phyloP scores from a whole-genome alignment of 2,329 filamentous ascomycete species.

The Clonostachys solani region DNA sequence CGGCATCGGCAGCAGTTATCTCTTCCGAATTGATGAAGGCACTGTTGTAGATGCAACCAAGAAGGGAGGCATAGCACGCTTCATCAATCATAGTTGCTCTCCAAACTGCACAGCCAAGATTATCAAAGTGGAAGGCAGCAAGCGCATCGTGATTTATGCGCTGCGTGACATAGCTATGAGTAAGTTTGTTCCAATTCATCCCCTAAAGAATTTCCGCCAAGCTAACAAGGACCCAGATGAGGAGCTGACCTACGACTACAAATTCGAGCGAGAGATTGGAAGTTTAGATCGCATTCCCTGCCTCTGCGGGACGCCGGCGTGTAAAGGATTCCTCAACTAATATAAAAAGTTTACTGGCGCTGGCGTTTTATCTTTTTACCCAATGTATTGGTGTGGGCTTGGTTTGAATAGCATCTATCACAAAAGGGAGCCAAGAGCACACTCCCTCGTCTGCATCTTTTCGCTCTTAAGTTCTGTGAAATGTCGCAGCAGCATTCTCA shows the following conservation, averaged over 20 bases:
- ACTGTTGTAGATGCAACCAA: slow-evolving; percentile 98
- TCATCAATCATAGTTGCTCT: slow-evolving; percentile 98
- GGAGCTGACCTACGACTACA: slow-evolving; percentile 99
- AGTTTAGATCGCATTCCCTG: slow-evolving; percentile 95
- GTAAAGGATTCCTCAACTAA: slow-evolving; percentile 98
- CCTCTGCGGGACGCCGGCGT: slow-evolving; percentile 90
- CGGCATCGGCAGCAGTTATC: slow-evolving; percentile 93
- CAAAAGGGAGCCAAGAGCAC: no score
- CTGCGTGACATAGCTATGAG: slow-evolving; percentile 91
- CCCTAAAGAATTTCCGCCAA: slow-evolving; percentile 5
- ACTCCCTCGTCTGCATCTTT: no score
- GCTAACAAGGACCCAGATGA: slow-evolving; percentile 62
- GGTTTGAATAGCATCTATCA: no score
- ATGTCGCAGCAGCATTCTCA: no score
- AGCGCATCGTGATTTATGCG: slow-evolving; percentile 98
- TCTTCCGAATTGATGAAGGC: slow-evolving; percentile 97
- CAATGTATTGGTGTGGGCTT: no score
- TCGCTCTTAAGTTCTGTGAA: no score
- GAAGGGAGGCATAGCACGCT: slow-evolving; percentile 94
- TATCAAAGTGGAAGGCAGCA: slow-evolving; percentile 96
- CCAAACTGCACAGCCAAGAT: slow-evolving; percentile 99
- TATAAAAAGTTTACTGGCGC: not conserved
- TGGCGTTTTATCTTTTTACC: no score
- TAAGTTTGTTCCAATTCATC: slow-evolving; percentile 45
- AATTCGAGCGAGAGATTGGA: slow-evolving; percentile 96